These are phyloP conservation scores for Pythium rhizo-oryzae DNA, from an alignment of 352 stramenopile genomes.

Conservation along the genomic window DNA sequence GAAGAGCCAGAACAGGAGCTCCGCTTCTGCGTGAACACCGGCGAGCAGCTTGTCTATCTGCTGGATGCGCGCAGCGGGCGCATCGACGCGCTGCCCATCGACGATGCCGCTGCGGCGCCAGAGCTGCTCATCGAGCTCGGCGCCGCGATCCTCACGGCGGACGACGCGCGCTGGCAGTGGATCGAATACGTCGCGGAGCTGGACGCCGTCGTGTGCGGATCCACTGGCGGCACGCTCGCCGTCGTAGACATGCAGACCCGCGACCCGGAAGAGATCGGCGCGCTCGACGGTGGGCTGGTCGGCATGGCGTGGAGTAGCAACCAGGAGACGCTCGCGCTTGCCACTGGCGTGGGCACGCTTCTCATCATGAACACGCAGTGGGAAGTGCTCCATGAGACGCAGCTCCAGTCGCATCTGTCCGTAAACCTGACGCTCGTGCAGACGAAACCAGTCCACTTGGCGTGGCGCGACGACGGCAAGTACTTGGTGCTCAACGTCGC, in stretches of 20 bases:
- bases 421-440: conserved; percentile 23
- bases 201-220: conserved; percentile 59
- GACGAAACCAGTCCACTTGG: conserved; percentile 34
- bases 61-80: conserved; percentile 25
- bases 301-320: conserved; percentile 68
- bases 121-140: conserved; percentile 42
- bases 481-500: conserved; percentile 68
- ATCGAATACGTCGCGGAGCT: conserved; percentile 66
- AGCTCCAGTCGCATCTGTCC: conserved; percentile 42
- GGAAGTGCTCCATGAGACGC: conserved; percentile 74
- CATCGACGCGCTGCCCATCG: conserved; percentile 24
- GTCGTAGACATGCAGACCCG: conserved; percentile 53
- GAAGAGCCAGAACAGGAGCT: not conserved
- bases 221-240: conserved; percentile 47
- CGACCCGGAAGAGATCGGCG: conserved; percentile 64
- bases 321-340: conserved; percentile 69
- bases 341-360: conserved; percentile 60
- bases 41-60: conserved; percentile 33
- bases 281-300: conserved; percentile 62
- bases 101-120: conserved; percentile 27
- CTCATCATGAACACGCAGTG: conserved; percentile 79
- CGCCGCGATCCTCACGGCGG: conserved; percentile 23
- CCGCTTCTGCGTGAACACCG: conserved; percentile 39
- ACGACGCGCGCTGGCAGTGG: conserved; percentile 51
- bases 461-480: conserved; percentile 75